Evolutionary conservation across 345 rosid genomes (phyloP), one percentile per base, ranked within the genome.

Genomic region (Boechera retrofracta): DNA sequence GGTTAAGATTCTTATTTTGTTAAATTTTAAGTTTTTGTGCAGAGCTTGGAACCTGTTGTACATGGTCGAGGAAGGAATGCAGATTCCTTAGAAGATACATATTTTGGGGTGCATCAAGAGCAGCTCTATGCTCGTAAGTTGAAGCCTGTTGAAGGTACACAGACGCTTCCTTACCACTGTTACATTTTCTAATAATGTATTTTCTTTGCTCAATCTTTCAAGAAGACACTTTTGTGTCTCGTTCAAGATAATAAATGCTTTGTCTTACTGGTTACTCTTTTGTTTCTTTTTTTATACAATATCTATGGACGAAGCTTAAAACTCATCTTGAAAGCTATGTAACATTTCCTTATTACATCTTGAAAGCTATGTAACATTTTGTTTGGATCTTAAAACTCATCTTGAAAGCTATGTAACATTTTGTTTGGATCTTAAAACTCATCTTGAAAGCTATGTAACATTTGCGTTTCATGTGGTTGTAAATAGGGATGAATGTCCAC

Each of bases 51-150:
- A 80, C 92, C 97, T 72, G 73, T 74, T 32, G 97, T 94, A 45
- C 98, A 94, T 78, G 97, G 97, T 36, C 84, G 98, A 88, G 97
- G 97, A 68, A 84, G 98, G 74, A 87, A 87, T 58, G 31, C 28
- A 0, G 87, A 87, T 78, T 87, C 94, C 54, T 81, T 85, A n/a
- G 97, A 90, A 64, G 98, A 94, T 77, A 88, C 85, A 26, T 91
- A 94, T 78, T 78, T 94, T 35, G 98, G 98, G 24, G 97, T 94
- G 49, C 83, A 88, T 42, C 88, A 91, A 67, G 79, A 89, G 75
- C 83, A 89, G 61, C 76, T 94, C 45, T 94, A 94, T 87, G 98
- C 97, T 67, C 94, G 98, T 64, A 94, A 94, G 81, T 81, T 82
- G 45, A 82, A 86, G 72, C 98, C 98, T 48, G 85, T 94, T 7